Evolutionary conservation across 768 basidiomycete species (phyloP).

Genomic region (Leccinum subgranulosum): DNA sequence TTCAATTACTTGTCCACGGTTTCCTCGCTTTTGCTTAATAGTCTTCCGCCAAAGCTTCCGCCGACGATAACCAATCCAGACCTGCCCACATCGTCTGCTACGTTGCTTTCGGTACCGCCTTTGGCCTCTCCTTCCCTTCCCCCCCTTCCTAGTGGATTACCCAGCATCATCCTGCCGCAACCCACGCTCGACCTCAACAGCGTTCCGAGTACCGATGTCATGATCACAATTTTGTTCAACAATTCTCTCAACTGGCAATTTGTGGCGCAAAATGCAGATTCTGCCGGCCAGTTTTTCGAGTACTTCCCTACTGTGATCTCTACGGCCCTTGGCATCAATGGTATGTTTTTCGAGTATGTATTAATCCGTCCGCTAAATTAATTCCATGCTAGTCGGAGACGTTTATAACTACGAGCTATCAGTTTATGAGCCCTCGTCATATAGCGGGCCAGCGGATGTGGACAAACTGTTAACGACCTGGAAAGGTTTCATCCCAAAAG

Average conservation of each 20-base stretch:
- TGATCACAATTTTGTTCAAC: slow-evolving; percentile 68
- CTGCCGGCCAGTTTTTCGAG: slow-evolving; percentile 76
- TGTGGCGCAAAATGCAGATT: slow-evolving; percentile 53
- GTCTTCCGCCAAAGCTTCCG: slow-evolving; percentile 18
- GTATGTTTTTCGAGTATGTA: slow-evolving; percentile 29
- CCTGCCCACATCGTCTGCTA: slow-evolving; percentile 28
- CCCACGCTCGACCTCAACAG: slow-evolving; percentile 21
- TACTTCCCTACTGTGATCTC: slow-evolving; percentile 56
- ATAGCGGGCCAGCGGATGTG: slow-evolving; percentile 46
- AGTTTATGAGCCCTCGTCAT: slow-evolving; percentile 64
- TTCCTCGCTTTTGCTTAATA: slow-evolving; percentile 32
- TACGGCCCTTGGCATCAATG: slow-evolving; percentile 40
- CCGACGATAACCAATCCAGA: slow-evolving; percentile 39
- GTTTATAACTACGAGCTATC: slow-evolving; percentile 58
- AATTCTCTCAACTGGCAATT: slow-evolving; percentile 62
- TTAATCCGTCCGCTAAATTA: slow-evolving; percentile 20
- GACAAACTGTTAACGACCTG: slow-evolving; percentile 62
- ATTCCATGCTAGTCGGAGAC: slow-evolving; percentile 31
- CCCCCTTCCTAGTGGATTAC: slow-evolving; percentile 56
- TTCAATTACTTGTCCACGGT: slow-evolving; percentile 35
- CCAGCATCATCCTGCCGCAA: slow-evolving; percentile 56
- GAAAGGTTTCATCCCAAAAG: slow-evolving; percentile 63
- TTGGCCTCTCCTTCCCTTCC: slow-evolving; percentile 25
- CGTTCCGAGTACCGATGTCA: slow-evolving; percentile 37
- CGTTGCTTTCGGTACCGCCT: slow-evolving; percentile 20